Percentiles rank a stretch among this genome's conserved stretches.
Conservation (phyloP, 805 yeast species). For the Candida awuae region DNA sequence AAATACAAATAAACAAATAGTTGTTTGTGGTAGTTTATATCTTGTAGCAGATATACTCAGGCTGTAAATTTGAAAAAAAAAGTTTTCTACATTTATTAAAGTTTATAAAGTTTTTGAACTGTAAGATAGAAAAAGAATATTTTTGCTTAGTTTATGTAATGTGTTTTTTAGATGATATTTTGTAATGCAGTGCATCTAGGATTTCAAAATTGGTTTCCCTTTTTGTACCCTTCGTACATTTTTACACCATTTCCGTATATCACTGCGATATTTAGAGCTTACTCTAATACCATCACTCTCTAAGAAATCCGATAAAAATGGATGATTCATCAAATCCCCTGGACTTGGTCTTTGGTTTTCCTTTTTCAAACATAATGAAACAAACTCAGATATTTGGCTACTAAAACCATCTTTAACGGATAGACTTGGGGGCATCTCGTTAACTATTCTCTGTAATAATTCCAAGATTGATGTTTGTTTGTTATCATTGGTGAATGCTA, state of each 20-base stretch:
- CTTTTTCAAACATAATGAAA: conserved; percentile 65
- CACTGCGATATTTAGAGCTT: conserved; percentile 18
- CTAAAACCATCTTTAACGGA: conserved; percentile 38
- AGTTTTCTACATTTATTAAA: too few relatives aligned
- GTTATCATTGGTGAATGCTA: conserved; percentile 58
- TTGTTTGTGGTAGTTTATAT: conserved; percentile 67
- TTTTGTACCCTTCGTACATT: conserved; percentile 32
- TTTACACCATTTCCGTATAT: conserved; percentile 31
- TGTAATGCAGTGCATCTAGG: not conserved
- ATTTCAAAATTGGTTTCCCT: conserved; percentile 23
- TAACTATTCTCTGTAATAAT: conserved; percentile 83
- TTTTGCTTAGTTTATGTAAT: too few relatives aligned
- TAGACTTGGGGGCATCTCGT: conserved; percentile 81
- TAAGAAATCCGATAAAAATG: conserved; percentile 24
- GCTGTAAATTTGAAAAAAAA: conserved; percentile 13
- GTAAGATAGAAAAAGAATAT: too few relatives aligned
- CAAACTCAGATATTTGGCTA: conserved; percentile 51
- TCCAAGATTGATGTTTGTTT: conserved; percentile 66
- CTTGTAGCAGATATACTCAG: conserved; percentile 50
- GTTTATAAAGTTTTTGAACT: too few relatives aligned
- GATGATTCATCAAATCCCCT: conserved; percentile 47
- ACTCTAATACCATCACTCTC: conserved; percentile 27
- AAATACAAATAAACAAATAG: conserved; percentile 23
- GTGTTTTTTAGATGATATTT: not conserved
- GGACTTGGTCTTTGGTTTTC: conserved; percentile 73